phyloP scores from a whole-genome alignment of 495 filamentous ascomycete genomes.

The Neurospora sp. region DNA sequence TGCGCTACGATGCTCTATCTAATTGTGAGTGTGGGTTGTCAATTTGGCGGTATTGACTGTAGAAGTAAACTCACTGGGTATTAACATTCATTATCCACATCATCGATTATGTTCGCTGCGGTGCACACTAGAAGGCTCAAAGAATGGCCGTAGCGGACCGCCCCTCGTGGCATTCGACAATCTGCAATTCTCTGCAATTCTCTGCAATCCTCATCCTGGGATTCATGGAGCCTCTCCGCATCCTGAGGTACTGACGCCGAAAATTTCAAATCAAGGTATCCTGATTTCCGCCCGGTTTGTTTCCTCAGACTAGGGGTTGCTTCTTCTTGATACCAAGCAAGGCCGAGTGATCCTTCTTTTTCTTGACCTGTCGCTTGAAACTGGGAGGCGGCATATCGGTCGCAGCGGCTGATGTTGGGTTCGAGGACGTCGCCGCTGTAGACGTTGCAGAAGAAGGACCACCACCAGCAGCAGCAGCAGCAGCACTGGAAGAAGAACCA shows the following conservation, averaged over 20 bases:
- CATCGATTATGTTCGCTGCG: background rate
- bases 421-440: too few relatives aligned
- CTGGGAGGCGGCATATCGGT: conserved; percentile 45
- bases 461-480: too few relatives aligned
- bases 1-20: background rate
- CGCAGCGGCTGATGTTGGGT: conserved; percentile 14
- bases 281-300: background rate
- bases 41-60: background rate
- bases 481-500: background rate
- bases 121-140: background rate
- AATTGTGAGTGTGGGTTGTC: background rate
- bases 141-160: background rate
- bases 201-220: background rate
- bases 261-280: background rate
- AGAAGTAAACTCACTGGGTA: background rate
- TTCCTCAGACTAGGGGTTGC: conserved; percentile 34
- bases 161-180: background rate
- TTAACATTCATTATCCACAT: background rate
- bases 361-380: conserved; percentile 71
- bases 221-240: background rate
- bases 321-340: conserved; percentile 90
- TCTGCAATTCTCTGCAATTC: background rate
- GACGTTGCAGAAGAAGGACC: too few relatives aligned
- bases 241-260: background rate
- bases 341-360: conserved; percentile 67